Conservation (phyloP, 805 yeast species). For the Ogataea minuta region DNA sequence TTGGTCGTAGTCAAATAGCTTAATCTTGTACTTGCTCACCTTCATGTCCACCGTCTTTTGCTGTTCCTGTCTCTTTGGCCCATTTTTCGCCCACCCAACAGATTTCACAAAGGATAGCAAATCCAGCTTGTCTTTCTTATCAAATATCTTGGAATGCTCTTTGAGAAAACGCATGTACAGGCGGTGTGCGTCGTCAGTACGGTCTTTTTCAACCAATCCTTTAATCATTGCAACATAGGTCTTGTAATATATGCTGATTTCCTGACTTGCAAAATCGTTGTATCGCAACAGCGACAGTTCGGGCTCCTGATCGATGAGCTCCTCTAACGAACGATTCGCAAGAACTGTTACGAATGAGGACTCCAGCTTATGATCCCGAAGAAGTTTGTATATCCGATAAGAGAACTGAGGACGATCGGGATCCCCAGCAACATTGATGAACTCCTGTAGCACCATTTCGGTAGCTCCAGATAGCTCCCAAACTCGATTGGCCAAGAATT, state of each 20-base stretch:
- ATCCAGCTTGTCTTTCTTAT: slow-evolving; percentile 2
- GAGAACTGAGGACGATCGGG: background rate
- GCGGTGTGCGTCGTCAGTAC: slow-evolving; percentile 11
- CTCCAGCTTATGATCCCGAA: slow-evolving; percentile 4
- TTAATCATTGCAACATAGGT: slow-evolving; percentile 4
- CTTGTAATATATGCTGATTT: slow-evolving; percentile 1
- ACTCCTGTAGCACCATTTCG: too few relatives aligned
- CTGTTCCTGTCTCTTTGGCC: background rate
- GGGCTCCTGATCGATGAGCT: slow-evolving; percentile 2
- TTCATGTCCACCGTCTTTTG: slow-evolving; percentile 10
- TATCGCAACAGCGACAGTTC: slow-evolving; percentile 7
- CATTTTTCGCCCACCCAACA: slow-evolving; percentile 5
- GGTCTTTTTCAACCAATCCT: slow-evolving; percentile 5
- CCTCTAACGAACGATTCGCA: slow-evolving; percentile 1
- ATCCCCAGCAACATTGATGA: too few relatives aligned
- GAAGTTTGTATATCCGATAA: slow-evolving; percentile 4
- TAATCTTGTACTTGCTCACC: slow-evolving; percentile 10
- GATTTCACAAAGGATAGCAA: background rate
- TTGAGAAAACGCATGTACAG: slow-evolving; percentile 4
- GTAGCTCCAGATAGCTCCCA: too few relatives aligned
- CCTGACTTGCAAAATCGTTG: slow-evolving; percentile 3
- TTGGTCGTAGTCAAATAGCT: slow-evolving; percentile 12
- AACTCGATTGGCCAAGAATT: too few relatives aligned
- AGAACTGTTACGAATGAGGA: slow-evolving; percentile 3
- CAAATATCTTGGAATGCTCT: background rate